Conservation (phyloP, 345 rosid species). For the Brassica incana region DNA sequence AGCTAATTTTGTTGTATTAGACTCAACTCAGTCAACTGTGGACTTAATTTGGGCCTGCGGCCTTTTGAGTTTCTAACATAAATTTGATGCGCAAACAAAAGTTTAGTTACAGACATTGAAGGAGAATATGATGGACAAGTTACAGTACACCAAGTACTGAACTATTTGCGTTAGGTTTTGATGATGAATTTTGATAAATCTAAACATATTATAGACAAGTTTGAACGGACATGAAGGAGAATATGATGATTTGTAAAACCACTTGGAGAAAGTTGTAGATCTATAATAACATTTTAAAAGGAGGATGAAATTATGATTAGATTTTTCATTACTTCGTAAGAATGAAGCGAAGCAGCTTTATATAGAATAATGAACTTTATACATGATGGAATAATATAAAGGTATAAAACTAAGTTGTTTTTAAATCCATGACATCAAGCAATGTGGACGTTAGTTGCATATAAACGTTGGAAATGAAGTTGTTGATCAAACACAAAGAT, state of each 20-base stretch:
- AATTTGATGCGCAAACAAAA: too few relatives aligned
- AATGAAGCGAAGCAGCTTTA: background rate
- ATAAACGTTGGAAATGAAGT: background rate
- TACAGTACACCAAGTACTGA: background rate
- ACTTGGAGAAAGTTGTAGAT: background rate
- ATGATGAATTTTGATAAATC: background rate
- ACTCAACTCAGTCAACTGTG: too few relatives aligned
- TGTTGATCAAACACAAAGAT: background rate
- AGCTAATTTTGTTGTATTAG: too few relatives aligned
- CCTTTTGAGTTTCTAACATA: too few relatives aligned
- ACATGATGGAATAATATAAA: background rate
- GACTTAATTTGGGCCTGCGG: too few relatives aligned
- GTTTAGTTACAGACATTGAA: too few relatives aligned
- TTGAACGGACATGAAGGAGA: background rate
- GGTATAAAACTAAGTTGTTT: background rate
- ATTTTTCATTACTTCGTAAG: background rate
- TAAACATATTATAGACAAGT: background rate
- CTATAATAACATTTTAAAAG: background rate
- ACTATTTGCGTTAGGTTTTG: background rate
- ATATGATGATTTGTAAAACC: background rate
- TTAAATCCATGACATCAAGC: background rate
- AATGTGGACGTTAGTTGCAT: background rate
- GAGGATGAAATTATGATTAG: background rate
- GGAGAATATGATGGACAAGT: too few relatives aligned
- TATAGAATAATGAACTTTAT: background rate